Base-by-base conservation (phyloP, 1,139 yeast genomes). In the Hansenula lynferdii region DNA sequence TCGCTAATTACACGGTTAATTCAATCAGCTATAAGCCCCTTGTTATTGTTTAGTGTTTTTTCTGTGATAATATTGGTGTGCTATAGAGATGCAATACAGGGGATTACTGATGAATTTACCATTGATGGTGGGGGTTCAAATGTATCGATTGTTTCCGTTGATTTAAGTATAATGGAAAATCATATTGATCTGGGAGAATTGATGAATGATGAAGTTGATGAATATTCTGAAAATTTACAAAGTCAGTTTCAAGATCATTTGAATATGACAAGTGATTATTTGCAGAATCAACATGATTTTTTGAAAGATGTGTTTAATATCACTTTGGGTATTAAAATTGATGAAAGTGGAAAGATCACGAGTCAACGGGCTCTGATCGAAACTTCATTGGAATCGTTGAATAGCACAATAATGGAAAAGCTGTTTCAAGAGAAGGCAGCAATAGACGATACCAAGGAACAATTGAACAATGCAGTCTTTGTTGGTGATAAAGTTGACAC, bases 401-500 rank as follows among this genome's bases (percentile, higher is more conserved):
- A 35, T 21, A 15, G 21, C 6, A 17, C 41, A 11, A 35, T 39
- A 2, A 25, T 43, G 19, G 31, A 28, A 2, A 22, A 32, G 9
- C 24, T 47, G 12, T 14, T 25, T 4, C 11, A 26, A 1, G 21
- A 45, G 1, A 35, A 40, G 15, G 8, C 10, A 8, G 33, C 20
- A 8, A 39, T 39, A 14, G 31, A 31, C 5, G 19, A 11, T 16
- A 24, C 32, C 15, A 39, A 35, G n/a, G 8, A 34, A 1, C 24
- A 37, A 8, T 20, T 47, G 9, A 29, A 29, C 14, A 34, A 39
- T 15, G 36, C 47, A 2, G 12, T 47, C 19, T 41, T 37, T 15
- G 39, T 47, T 11, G 49, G 49, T 3, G 26, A 33, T 3, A 30
- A 34, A 6, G 11, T 45, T 8, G 41, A 47, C 26, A 27, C 40